These are phyloP conservation scores for Castanea sativa DNA, from an alignment of 306 rosid species.

Conservation along the genomic window DNA sequence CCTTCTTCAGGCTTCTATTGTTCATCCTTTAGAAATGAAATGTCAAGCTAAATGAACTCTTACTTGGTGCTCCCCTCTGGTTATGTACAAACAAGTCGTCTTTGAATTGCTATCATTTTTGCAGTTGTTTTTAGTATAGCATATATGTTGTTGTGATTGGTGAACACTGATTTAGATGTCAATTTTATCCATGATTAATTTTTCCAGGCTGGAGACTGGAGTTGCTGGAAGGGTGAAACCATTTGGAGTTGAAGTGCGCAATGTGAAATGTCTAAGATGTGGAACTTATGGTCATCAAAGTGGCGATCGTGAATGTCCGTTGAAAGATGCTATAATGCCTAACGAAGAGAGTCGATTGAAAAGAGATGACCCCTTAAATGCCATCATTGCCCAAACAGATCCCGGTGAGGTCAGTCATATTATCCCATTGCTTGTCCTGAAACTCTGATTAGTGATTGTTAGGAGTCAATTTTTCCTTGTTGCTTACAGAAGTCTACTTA, in stretches of 20 bases:
- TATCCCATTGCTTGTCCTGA: neutral
- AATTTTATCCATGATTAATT: conserved; percentile 20
- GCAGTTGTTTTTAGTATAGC: conserved; percentile 1
- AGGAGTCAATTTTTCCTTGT: neutral
- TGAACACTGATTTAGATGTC: neutral
- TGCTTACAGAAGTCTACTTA: neutral
- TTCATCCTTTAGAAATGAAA: conserved; percentile 5
- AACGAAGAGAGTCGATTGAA: conserved; percentile 80
- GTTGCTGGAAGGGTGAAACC: conserved; percentile 79
- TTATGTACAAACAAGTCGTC: neutral
- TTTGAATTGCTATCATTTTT: conserved; percentile 1
- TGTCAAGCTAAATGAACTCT: conserved; percentile 3
- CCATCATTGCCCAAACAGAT: conserved; percentile 81
- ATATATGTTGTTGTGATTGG: neutral
- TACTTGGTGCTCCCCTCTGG: neutral
- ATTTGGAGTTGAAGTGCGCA: conserved; percentile 91
- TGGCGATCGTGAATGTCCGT: conserved; percentile 95
- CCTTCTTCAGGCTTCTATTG: conserved; percentile 3
- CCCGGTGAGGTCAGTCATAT: conserved; percentile 59
- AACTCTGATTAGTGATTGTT: neutral
- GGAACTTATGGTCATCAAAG: conserved; percentile 93
- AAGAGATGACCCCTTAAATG: conserved; percentile 95
- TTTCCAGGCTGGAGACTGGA: conserved; percentile 85
- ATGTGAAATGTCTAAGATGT: conserved; percentile 91
- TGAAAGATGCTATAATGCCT: conserved; percentile 93